Base-by-base conservation (phyloP, 129 eudicot species). In the Pittosporum tobira region DNA sequence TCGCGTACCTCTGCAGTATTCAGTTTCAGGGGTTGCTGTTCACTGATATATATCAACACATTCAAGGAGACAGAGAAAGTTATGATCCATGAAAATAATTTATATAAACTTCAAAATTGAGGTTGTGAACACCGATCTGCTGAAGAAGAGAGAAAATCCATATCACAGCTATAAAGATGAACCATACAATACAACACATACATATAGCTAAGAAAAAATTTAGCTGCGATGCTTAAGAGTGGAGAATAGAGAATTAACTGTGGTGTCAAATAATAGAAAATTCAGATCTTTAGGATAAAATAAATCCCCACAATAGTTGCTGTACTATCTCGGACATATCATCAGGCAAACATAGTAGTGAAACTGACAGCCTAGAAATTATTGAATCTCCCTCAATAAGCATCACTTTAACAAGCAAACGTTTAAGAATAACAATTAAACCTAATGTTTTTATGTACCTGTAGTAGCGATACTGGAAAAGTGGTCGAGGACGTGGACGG, bases 391-490 rank as follows among this genome's bases (percentile, higher is more conserved):
- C 14, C 24, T 18, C 44, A 26, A 9, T 1, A 15, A 44, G 10
- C 15, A 42, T 15, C 12, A 42, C 19, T 5, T 9, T 1, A 25
- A 37, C 5, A 45, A 11, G 8, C 5, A 25, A 15, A 11, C 10
- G 6, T 28, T 26, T 28, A 3, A 13, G 37, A 27, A 45, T 22
- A 45, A 25, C 7, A 51, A 18, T 34, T 31, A 21, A 19, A 24
- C 28, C 21, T 25, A 45, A 46, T 51, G 46, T 62, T 30, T 21
- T 61, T 15, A 31, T 26, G 44, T 75, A 90, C 97, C 99, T 91
- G 85, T 91, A 91, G 59, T 87, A 96, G 21, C 99, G 94, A 68
- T 91, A 91, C 63, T 91, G 99, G 51, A 91, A 91, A 58, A 91
- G 94, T 59, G 94, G 94, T 23, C 85, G 80, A 34, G 91, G 74